These are phyloP conservation scores for Aspergillus intermedius DNA, from an alignment of 2,329 filamentous ascomycete species.

Conservation along the genomic window DNA sequence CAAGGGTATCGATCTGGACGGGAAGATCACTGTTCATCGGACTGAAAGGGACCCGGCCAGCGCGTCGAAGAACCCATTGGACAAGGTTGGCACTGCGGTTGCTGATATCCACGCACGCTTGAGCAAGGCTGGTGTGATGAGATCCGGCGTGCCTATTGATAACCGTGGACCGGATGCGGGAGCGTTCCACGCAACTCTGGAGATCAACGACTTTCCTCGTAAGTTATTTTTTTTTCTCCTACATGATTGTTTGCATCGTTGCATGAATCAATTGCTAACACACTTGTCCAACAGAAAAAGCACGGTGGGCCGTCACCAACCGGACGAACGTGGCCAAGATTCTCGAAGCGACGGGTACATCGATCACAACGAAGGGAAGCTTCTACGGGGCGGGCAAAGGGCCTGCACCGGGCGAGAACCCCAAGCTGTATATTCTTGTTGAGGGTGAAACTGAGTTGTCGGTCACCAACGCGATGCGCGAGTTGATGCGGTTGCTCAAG, in stretches of 20 bases:
- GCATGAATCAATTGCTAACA: not conserved
- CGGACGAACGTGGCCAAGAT: conserved; percentile 98
- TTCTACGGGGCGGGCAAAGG: conserved; percentile 81
- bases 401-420: conserved; percentile 64
- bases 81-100: conserved; percentile 84
- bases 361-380: conserved; percentile 93
- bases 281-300: conserved; percentile 58
- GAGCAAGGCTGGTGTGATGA: conserved; percentile 80
- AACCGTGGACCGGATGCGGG: conserved; percentile 97
- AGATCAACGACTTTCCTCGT: conserved; percentile 98
- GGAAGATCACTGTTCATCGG: conserved; percentile 66
- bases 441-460: conserved; percentile 94
- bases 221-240: conserved; percentile 25
- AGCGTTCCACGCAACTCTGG: conserved; percentile 90
- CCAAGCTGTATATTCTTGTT: conserved; percentile 97
- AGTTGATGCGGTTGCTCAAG: conserved; percentile 78
- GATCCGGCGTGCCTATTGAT: conserved; percentile 89
- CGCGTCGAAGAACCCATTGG: conserved; percentile 59
- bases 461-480: conserved; percentile 82
- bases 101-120: conserved; percentile 86
- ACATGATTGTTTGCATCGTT: conserved; percentile 6
- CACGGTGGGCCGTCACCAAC: conserved; percentile 96
- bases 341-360: conserved; percentile 85
- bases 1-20: conserved; percentile 56
- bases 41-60: conserved; percentile 52